Percentiles rank a stretch among this genome's conserved stretches.
Conservation (phyloP, 1,284 basidiomycete genomes). For the Nidula niveotomentosa region DNA sequence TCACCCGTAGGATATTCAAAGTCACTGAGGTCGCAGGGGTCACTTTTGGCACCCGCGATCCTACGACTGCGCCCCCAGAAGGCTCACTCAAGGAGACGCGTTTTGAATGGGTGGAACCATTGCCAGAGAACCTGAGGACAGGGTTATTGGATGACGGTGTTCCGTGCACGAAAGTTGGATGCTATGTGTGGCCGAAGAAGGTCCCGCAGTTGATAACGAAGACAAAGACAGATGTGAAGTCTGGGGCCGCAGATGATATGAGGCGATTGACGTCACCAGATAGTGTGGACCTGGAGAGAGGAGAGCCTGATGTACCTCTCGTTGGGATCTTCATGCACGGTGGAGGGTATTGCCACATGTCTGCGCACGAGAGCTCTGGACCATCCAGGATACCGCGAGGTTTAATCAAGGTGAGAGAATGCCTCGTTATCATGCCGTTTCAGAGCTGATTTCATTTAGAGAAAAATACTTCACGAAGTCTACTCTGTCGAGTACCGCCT, state of each 20-base stretch:
- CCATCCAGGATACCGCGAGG: slow-evolving; percentile 47
- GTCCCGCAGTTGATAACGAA: slow-evolving; percentile 11
- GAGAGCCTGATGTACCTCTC: slow-evolving; percentile 22
- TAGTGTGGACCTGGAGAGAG: slow-evolving; percentile 12
- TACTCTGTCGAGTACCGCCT: slow-evolving; percentile 52
- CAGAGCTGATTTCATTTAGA: slow-evolving; percentile 13
- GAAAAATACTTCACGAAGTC: slow-evolving; percentile 38
- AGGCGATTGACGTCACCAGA: not conserved
- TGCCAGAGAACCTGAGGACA: slow-evolving; percentile 34
- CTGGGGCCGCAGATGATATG: no score
- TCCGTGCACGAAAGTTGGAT: slow-evolving; percentile 42
- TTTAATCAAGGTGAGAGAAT: slow-evolving; percentile 30
- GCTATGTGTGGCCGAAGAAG: slow-evolving; percentile 44
- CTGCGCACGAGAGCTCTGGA: slow-evolving; percentile 45
- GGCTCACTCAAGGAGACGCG: slow-evolving; percentile 38
- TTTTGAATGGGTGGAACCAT: slow-evolving; percentile 46
- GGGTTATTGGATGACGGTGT: slow-evolving; percentile 40
- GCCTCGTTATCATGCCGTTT: not conserved
- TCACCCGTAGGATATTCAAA: slow-evolving; percentile 47
- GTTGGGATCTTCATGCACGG: slow-evolving; percentile 52
- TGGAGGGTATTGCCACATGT: slow-evolving; percentile 56
- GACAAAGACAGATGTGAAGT: slow-evolving; percentile 4
- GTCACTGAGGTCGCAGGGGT: slow-evolving; percentile 54
- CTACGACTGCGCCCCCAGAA: slow-evolving; percentile 20
- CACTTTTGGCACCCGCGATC: slow-evolving; percentile 47